phyloP scores from a whole-genome alignment of 352 stramenopile species.

The Phytopythium oedochilum region DNA sequence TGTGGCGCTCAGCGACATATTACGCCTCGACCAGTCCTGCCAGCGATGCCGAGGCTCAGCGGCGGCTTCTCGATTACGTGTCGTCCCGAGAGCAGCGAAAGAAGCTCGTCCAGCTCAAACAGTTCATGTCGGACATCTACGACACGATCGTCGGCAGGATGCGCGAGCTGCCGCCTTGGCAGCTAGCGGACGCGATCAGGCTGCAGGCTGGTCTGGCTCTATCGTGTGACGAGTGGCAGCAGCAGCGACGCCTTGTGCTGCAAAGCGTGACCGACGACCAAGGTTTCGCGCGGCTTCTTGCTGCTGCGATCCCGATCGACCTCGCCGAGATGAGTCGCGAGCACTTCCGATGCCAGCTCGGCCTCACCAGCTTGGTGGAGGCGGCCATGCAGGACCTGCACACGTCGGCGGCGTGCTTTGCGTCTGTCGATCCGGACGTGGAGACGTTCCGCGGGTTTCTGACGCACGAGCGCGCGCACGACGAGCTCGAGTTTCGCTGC shows the following conservation, averaged over 20 bases:
- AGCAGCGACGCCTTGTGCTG: conserved; percentile 9
- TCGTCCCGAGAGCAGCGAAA: conserved; percentile 48
- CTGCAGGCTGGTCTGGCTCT: conserved; percentile 37
- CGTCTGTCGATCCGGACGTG: conserved; percentile 43
- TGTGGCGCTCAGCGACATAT: conserved; percentile 26
- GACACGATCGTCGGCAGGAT: conserved; percentile 53
- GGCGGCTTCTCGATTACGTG: conserved; percentile 17
- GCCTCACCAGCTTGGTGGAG: conserved; percentile 52
- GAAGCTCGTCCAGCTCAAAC: conserved; percentile 42
- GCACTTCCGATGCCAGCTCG: conserved; percentile 65
- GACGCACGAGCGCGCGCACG: conserved; percentile 32
- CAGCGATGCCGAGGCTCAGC: conserved; percentile 5
- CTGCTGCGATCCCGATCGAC: conserved; percentile 23
- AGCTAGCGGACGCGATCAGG: conserved; percentile 21
- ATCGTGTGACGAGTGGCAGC: conserved; percentile 39
- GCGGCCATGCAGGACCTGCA: conserved; percentile 25
- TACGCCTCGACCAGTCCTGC: conserved; percentile 13
- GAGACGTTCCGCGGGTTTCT: conserved; percentile 57
- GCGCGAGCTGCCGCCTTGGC: conserved; percentile 18
- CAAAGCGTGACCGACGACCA: conserved; percentile 6
- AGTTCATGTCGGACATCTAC: conserved; percentile 70
- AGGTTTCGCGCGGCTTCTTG: conserved; percentile 4
- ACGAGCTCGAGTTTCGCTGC: conserved; percentile 63
- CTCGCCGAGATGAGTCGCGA: conserved; percentile 35
- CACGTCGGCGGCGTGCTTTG: conserved; percentile 29